Percentiles rank a stretch among this genome's conserved stretches.
Evolutionary conservation across 345 rosid species (phyloP).

Genomic region (Euphorbia peplus): DNA sequence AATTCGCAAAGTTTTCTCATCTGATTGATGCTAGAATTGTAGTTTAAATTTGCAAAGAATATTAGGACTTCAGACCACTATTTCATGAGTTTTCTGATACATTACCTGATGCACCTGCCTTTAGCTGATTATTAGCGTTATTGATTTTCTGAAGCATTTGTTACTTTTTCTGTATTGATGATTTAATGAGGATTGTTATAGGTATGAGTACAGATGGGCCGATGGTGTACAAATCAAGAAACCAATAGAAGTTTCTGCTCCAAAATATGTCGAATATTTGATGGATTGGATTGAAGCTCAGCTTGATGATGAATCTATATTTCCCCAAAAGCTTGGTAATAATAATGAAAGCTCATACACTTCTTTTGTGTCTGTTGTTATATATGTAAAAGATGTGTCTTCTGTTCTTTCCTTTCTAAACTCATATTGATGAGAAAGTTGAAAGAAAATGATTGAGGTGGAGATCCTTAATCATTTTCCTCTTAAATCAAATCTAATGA

Average conservation of each 20-base stretch:
- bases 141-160: neutral
- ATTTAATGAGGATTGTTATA: conserved; percentile 29
- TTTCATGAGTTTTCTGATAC: neutral
- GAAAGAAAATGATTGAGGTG: neutral
- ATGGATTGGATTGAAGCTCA: conserved; percentile 99
- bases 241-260: conserved; percentile 98
- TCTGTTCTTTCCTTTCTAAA: conserved; percentile 2
- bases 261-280: conserved; percentile 94
- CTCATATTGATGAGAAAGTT: neutral
- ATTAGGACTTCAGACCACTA: neutral
- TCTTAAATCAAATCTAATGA: neutral
- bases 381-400: neutral
- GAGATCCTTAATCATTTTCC: too few species aligned
- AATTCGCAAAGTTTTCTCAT: neutral
- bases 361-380: neutral
- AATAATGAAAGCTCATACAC: conserved; percentile 10
- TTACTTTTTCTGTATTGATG: conserved; percentile 11
- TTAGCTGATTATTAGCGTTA: conserved; percentile 3
- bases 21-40: neutral
- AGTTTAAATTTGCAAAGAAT: neutral
- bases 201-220: conserved; percentile 99
- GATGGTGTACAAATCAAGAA: conserved; percentile 98
- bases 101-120: conserved; percentile 7
- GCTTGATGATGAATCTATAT: conserved; percentile 93
- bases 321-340: conserved; percentile 97